Evolutionary conservation across 1,284 basidiomycete genomes (phyloP).

Genomic region (Pisolithus thermaeus): DNA sequence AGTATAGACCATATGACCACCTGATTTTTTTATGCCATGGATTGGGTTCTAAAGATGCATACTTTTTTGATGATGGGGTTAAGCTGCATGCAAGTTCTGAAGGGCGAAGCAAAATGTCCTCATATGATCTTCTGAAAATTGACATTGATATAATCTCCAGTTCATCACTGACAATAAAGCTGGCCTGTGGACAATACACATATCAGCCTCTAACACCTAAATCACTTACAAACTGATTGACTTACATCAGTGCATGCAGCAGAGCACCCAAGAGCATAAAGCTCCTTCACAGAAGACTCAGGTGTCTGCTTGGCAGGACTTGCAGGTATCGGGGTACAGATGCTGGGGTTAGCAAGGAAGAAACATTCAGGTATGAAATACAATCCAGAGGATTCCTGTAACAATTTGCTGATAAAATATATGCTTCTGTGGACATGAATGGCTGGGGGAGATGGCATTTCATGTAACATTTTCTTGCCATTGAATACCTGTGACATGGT

Average conservation of each 20-base stretch:
- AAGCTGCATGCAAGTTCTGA: background rate
- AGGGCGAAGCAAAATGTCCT: background rate
- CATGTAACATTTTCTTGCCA: constrained; percentile 1
- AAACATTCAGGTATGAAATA: constrained; percentile 19
- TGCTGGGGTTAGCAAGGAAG: constrained; percentile 1
- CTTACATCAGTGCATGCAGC: background rate
- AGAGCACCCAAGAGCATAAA: background rate
- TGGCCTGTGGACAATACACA: background rate
- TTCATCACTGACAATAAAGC: background rate
- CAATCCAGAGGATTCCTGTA: constrained; percentile 1
- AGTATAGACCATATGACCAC: constrained; percentile 13
- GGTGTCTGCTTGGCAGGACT: background rate
- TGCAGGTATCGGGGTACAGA: too few species aligned
- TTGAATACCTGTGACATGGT: constrained; percentile 2
- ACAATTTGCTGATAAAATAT: constrained; percentile 1
- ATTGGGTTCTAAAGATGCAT: constrained; percentile 13
- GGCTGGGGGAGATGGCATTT: background rate
- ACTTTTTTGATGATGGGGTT: constrained; percentile 9
- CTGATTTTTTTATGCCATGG: constrained; percentile 10
- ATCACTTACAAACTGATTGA: background rate
- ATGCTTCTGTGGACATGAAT: background rate
- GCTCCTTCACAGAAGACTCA: background rate
- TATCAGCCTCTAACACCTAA: background rate
- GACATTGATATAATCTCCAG: background rate
- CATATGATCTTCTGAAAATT: background rate